Conservation (phyloP, 371 early-diverging fungal species). For the Mortierella sp. region DNA sequence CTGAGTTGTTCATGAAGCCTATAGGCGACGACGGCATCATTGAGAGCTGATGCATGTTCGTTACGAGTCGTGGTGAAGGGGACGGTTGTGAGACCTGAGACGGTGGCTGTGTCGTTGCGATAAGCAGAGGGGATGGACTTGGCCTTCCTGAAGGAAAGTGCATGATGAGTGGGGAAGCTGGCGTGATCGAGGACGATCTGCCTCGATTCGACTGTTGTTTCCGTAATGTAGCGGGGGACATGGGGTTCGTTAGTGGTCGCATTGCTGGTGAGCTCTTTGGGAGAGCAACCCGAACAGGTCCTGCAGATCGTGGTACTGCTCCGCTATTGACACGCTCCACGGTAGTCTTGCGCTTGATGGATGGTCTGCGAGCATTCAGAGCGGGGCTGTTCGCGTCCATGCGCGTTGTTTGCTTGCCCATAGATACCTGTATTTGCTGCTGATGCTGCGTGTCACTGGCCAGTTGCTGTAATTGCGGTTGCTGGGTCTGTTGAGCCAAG, state of each 20-base stretch:
- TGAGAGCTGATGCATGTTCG: conserved; percentile 51
- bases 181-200: conserved; percentile 39
- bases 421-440: conserved; percentile 18
- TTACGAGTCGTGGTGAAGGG: conserved; percentile 47
- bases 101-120: conserved; percentile 37
- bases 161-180: conserved; percentile 51
- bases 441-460: conserved; percentile 20
- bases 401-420: conserved; percentile 18
- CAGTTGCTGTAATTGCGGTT: conserved; percentile 22
- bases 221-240: conserved; percentile 51
- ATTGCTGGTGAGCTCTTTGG: conserved; percentile 49
- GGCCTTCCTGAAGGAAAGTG: conserved; percentile 47
- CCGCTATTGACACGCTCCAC: conserved; percentile 35
- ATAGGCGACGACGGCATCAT: conserved; percentile 50
- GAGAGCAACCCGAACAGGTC: conserved; percentile 39
- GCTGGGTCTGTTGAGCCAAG: conserved; percentile 24
- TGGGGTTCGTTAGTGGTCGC: conserved; percentile 37
- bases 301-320: conserved; percentile 25
- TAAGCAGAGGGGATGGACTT: conserved; percentile 44
- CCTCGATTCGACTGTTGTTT: conserved; percentile 35
- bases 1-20: conserved; percentile 10
- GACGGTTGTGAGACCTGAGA: conserved; percentile 24
- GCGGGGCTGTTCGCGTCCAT: conserved; percentile 36
- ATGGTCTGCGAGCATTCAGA: conserved; percentile 35
- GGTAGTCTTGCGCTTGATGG: conserved; percentile 40